Base-by-base conservation (phyloP, 352 stramenopile genomes). In the Pythium scleroteichum region DNA sequence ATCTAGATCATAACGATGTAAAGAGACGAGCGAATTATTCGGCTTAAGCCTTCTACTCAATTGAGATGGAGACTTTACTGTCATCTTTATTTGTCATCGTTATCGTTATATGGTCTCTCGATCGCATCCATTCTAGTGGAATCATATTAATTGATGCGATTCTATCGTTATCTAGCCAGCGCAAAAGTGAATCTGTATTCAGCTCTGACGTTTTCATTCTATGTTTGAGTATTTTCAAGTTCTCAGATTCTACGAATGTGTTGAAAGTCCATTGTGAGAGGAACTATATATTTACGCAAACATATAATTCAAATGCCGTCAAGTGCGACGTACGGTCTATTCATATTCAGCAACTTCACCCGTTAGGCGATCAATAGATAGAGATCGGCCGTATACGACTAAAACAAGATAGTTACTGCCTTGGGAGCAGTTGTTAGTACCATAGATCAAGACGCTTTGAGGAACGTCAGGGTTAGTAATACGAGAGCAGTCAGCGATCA, bases 401-500 rank as follows among this genome's bases (percentile, higher is more conserved):
- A 64, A n/a, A 10, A 57, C 19, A 1, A 58, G n/a, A 8, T 38
- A 49, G 26, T 64, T 64, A 16, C 8, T 45, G 26, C 46, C 56
- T 45, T 64, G 56, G 33, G 35, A 52, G 26, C 46, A 64, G 27
- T 22, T 39, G 23, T 64, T 64, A n/a, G 27, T 57, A 41, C 56
- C 56, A 16, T 23, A 58, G 23, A 64, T 44, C 27, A 40, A 27
- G 12, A 64, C 10, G 32, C 16, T 39, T 35, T 50, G 33, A 22
- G 56, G 56, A 44, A 64, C 56, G 39, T 64, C 46, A 20, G 14
- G 33, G 20, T 58, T 38, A 47, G 51, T 58, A 35, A 64, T 41
- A 19, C 56, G 56, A n/a, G 48, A 62, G 16, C 52, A 68, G 14
- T 69, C 65, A 22, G 58, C 66, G 33, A 71, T 26, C 9, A 66